Conservation (phyloP, 2,329 filamentous ascomycete species). For the Talaromyces amestolkiae region DNA sequence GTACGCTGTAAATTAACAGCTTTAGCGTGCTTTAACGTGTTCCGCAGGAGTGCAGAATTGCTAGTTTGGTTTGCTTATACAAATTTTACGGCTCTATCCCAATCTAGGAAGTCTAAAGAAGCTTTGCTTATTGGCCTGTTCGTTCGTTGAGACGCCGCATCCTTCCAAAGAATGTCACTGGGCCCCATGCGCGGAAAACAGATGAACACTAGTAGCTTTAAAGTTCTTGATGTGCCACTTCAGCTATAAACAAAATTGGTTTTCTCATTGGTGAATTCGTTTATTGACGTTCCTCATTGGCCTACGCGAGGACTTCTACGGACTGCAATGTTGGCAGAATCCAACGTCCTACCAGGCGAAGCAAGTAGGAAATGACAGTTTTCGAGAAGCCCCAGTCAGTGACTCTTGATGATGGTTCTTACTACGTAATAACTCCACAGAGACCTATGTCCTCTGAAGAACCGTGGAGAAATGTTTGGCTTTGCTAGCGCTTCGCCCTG, state of each 20-base stretch:
- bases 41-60: neutral
- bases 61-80: neutral
- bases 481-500: neutral
- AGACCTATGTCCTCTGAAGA: neutral
- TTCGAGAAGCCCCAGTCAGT: neutral
- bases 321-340: neutral
- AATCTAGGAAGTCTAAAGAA: neutral
- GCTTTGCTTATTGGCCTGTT: neutral
- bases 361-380: neutral
- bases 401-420: neutral
- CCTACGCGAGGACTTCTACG: too few relatives aligned
- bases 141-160: neutral
- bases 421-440: neutral
- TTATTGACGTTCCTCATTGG: neutral
- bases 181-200: neutral
- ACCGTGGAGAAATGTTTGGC: neutral
- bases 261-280: neutral
- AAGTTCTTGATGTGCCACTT: neutral
- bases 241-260: neutral
- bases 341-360: neutral
- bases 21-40: neutral
- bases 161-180: neutral
- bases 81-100: neutral
- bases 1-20: neutral
- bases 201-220: neutral